Conservation (phyloP, 805 yeast species). For the Wickerhamomyces hampshirensis region DNA sequence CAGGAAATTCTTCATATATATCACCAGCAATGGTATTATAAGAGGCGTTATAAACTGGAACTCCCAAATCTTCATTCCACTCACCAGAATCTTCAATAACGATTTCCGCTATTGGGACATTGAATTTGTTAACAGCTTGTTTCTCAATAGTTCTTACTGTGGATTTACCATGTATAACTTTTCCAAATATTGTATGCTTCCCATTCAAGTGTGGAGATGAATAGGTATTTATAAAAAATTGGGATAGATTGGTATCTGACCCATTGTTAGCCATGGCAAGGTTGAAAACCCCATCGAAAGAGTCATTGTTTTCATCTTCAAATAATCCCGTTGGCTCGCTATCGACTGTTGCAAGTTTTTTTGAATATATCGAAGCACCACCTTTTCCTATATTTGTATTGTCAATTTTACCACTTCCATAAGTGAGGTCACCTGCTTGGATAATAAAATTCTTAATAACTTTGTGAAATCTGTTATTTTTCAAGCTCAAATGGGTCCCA, state of each 20-base stretch:
- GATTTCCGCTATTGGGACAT: conserved; percentile 37
- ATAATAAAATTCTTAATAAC: conserved; percentile 65
- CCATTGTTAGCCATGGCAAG: conserved; percentile 66
- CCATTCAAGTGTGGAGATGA: conserved; percentile 72
- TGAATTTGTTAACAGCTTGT: conserved; percentile 40
- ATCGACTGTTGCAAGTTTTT: conserved; percentile 17
- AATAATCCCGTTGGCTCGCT: conserved; percentile 33
- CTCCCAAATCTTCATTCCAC: conserved; percentile 48
- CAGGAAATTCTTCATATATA: conserved; percentile 71
- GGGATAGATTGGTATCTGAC: conserved; percentile 50
- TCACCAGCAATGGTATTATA: conserved; percentile 63
- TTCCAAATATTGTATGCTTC: conserved; percentile 75
- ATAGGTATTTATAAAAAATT: conserved; percentile 66
- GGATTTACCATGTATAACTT: conserved; percentile 61
- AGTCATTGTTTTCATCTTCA: conserved; percentile 52
- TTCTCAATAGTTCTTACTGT: conserved; percentile 64
- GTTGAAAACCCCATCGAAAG: conserved; percentile 40
- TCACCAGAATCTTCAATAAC: conserved; percentile 54
- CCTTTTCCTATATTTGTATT: conserved; percentile 33
- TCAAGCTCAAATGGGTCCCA: conserved; percentile 29
- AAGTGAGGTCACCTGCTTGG: conserved; percentile 58
- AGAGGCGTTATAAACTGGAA: conserved; percentile 63
- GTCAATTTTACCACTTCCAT: conserved; percentile 31
- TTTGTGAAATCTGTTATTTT: conserved; percentile 51
- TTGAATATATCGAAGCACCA: conserved; percentile 39